These are phyloP conservation scores for Moniliophthora roreri DNA, from an alignment of 1,284 basidiomycete genomes.

Conservation along the genomic window DNA sequence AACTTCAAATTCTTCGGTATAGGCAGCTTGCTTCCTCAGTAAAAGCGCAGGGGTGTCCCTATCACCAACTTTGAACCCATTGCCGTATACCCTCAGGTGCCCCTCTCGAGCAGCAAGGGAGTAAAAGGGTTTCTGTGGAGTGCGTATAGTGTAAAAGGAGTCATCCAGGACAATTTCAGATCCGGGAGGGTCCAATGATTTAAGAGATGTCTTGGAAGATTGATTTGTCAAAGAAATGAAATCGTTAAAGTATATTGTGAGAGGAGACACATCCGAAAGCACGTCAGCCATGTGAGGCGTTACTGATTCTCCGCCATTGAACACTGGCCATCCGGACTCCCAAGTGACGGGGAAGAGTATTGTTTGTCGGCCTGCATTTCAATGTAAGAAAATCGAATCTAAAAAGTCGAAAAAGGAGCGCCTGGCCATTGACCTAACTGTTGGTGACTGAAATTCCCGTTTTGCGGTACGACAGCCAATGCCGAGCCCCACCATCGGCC, in stretches of 20 bases:
- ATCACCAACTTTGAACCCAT: conserved; percentile 35
- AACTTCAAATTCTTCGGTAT: conserved; percentile 35
- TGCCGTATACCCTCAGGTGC: conserved; percentile 30
- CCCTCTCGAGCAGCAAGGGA: conserved; percentile 25
- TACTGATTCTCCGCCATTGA: conserved; percentile 32
- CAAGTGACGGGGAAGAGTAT: conserved; percentile 43
- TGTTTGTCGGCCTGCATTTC: conserved; percentile 37
- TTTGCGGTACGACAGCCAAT: conserved; percentile 39
- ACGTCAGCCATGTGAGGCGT: conserved; percentile 27
- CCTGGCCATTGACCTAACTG: conserved; percentile 27
- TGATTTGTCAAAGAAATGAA: conserved; percentile 19
- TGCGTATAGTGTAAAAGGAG: conserved; percentile 34
- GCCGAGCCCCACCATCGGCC: conserved; percentile 46
- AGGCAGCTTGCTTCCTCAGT: conserved; percentile 34
- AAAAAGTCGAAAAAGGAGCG: background rate
- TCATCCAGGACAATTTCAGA: conserved; percentile 21
- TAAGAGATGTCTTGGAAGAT: background rate
- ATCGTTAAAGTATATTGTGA: conserved; percentile 25
- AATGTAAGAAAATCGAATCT: background rate
- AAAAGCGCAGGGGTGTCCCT: conserved; percentile 35
- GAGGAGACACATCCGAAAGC: conserved; percentile 25
- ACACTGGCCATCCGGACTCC: conserved; percentile 36
- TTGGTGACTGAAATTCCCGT: conserved; percentile 31
- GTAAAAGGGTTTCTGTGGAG: conserved; percentile 34
- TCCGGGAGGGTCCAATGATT: background rate